Conservation (phyloP, 2,329 filamentous ascomycete species). For the Didymella lethalis region DNA sequence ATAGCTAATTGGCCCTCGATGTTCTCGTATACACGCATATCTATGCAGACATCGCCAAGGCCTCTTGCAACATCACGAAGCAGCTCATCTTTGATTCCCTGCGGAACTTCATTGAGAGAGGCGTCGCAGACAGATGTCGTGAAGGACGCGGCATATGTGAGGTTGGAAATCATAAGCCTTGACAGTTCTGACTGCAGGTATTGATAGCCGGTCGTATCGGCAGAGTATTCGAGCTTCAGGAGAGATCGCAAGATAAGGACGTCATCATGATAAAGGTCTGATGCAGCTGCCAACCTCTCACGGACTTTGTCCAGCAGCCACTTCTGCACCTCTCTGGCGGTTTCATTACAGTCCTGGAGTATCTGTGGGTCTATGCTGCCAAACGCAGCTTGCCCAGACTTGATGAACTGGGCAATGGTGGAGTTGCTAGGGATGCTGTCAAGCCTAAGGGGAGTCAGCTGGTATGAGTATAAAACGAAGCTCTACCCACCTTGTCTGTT, state of each 20-base stretch:
- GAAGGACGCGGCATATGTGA: conserved; percentile 4
- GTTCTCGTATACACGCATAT: conserved; percentile 4
- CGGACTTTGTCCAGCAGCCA: conserved; percentile 7
- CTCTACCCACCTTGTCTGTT: conserved; percentile 3
- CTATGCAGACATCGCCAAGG: conserved; percentile 11
- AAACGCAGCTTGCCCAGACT: conserved; percentile 7
- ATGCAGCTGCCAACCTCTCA: not conserved
- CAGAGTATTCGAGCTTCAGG: conserved; percentile 7
- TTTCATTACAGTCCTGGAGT: not conserved
- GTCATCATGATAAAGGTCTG: conserved; percentile 9
- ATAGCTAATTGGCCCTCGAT: not conserved
- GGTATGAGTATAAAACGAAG: not conserved
- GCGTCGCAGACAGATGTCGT: conserved; percentile 5
- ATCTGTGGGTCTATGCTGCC: not conserved
- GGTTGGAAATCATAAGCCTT: conserved; percentile 13
- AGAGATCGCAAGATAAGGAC: conserved; percentile 6
- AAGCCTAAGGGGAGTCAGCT: conserved; percentile 1
- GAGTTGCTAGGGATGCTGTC: not conserved
- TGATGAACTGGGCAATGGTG: conserved; percentile 12
- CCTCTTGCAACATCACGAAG: conserved; percentile 5
- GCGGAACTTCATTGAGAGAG: conserved; percentile 2
- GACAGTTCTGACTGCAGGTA: conserved; percentile 1
- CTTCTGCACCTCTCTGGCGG: not conserved
- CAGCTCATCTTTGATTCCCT: conserved; percentile 2
- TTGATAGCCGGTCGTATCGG: conserved; percentile 1